These are phyloP conservation scores for Fusarium sp. DNA, from an alignment of 2,329 filamentous ascomycete species.

Conservation along the genomic window DNA sequence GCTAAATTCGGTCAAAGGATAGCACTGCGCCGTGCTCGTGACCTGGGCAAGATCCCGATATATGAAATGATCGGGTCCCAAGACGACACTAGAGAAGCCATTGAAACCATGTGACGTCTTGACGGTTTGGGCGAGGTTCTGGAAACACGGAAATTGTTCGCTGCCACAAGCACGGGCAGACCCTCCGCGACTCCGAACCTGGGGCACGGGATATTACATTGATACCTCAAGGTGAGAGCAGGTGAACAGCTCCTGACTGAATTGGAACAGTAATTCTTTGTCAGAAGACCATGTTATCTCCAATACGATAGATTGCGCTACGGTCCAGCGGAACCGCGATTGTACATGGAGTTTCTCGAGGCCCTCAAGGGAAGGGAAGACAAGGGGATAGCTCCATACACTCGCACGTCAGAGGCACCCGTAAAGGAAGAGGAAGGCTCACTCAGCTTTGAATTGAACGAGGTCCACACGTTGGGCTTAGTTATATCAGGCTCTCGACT, in stretches of 20 bases:
- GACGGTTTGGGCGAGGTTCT: constrained; percentile 18
- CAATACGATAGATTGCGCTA: constrained; percentile 34
- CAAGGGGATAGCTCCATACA: constrained; percentile 22
- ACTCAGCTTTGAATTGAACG: neutral
- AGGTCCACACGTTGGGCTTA: neutral
- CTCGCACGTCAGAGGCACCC: constrained; percentile 10
- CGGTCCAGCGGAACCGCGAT: constrained; percentile 44
- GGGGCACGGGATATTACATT: constrained; percentile 25
- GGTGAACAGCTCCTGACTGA: constrained; percentile 7
- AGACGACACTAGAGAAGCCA: constrained; percentile 27
- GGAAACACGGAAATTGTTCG: constrained; percentile 29
- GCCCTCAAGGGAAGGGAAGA: neutral
- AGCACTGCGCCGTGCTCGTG: constrained; percentile 28
- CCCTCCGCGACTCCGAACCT: constrained; percentile 35
- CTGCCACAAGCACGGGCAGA: constrained; percentile 17
- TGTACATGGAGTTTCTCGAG: constrained; percentile 19
- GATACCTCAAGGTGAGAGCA: constrained; percentile 10
- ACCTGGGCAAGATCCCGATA: constrained; percentile 19
- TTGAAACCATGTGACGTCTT: constrained; percentile 31
- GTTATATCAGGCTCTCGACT: neutral
- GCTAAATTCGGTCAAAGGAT: constrained; percentile 26
- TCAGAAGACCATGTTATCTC: constrained; percentile 10
- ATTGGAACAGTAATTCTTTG: neutral
- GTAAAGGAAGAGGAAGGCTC: constrained; percentile 11
- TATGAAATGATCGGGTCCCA: constrained; percentile 31